Base-by-base conservation (phyloP, 768 basidiomycete species). In the Podaxis sp. region DNA sequence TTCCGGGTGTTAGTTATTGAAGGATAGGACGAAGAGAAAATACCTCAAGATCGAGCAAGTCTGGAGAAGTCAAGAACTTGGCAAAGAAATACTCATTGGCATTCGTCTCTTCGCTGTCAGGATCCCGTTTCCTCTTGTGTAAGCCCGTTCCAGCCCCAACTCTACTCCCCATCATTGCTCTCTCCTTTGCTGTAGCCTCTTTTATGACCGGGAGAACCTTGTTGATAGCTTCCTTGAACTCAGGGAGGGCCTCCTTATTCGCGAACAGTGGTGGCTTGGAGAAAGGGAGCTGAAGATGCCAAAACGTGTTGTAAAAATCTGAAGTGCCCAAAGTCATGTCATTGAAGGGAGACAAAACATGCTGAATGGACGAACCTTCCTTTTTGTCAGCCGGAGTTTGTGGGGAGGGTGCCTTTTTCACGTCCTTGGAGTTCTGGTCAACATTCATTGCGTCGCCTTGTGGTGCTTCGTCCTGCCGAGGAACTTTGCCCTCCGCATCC, bases 281-380 rank as follows among this genome's bases (percentile, higher is more conserved):
- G 74, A 96, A 95, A 4, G 85, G 86, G 3, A 88, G 77, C 67
- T 97, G 94, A 6, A 96, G 77, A 0, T 89, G 89, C 94, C 94
- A 96, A 76, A 96, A 95, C 0, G 84, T 90, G 61, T 86, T 82
- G 74, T 93, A 95, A 69, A 95, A 90, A 25, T 90, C 91, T 87
- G 54, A 56, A 10, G 14, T n/a, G 13, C 5, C 9, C 25, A 62
- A 65, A 37, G 55, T 57, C 37, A 18, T 35, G 2, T 9, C 46
- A 1, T 9, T 40, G 28, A 21, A 23, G 11, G 52, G 59, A 7
- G 27, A 59, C 9, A 9, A 18, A 44, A 9, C 18, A 4, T 44
- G 6, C 18, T 16, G 28, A 61, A 11, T 1, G 21, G 13, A 51
- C 25, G 40, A 55, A 85, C 90, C 87, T 70, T 84, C 85, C 74